These are phyloP conservation scores for Fusarium siculi DNA, from an alignment of 2,329 filamentous ascomycete species.

Conservation along the genomic window DNA sequence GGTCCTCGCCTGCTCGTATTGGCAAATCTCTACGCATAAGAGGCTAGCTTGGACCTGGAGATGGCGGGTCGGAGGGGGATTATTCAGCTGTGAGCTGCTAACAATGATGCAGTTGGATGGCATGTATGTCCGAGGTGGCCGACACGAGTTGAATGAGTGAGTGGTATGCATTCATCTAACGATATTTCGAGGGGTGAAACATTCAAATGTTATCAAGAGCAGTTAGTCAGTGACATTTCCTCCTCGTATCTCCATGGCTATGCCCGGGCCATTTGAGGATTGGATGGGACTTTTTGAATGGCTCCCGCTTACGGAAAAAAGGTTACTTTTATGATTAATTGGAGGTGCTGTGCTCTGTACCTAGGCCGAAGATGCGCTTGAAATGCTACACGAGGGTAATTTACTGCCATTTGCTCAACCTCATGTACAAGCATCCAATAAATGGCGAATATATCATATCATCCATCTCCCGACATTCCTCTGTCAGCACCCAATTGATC, in stretches of 20 bases:
- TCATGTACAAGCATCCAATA: background rate
- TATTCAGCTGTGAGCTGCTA: background rate
- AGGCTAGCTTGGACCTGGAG: background rate
- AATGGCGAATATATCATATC: background rate
- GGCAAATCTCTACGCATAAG: slow-evolving; percentile 17
- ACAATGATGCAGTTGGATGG: background rate
- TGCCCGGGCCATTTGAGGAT: background rate
- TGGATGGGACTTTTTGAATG: background rate
- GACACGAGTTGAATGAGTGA: background rate
- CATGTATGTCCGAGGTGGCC: background rate
- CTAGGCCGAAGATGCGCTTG: background rate
- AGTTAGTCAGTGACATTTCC: background rate
- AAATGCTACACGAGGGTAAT: background rate
- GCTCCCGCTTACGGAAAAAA: slow-evolving; percentile 4
- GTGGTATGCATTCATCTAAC: slow-evolving; percentile 3
- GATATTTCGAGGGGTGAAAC: slow-evolving; percentile 1
- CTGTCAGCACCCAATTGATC: background rate
- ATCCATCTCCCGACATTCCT: background rate
- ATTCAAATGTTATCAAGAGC: background rate
- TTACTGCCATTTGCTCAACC: background rate
- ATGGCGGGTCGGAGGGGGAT: slow-evolving; percentile 10
- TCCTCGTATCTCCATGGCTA: background rate
- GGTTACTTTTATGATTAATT: slow-evolving; percentile 6
- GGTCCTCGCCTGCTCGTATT: slow-evolving; percentile 35
- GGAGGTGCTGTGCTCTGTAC: background rate